Evolutionary conservation across 768 basidiomycete species (phyloP).

Genomic region (Scleroderma bovista): DNA sequence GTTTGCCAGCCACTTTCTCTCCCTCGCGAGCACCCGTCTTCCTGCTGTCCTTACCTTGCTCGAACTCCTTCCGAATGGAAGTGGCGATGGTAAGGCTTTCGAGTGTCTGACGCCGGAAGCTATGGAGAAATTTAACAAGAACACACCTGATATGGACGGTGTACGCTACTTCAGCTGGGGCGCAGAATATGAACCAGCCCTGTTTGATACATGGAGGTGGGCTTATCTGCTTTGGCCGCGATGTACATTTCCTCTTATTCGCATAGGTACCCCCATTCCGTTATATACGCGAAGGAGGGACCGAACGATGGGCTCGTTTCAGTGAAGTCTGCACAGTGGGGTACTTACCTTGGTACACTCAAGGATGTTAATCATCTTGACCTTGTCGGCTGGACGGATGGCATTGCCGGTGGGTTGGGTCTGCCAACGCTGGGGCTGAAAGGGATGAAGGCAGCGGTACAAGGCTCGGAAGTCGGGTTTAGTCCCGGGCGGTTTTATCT

Average conservation of each 20-base stretch:
- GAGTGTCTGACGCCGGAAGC: constrained; percentile 77
- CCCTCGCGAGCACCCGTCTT: constrained; percentile 60
- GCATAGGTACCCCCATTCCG: constrained; percentile 61
- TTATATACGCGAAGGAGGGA: constrained; percentile 83
- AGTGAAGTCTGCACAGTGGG: constrained; percentile 86
- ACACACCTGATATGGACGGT: constrained; percentile 70
- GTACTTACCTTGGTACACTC: constrained; percentile 92
- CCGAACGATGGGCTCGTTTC: constrained; percentile 94
- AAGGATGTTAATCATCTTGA: constrained; percentile 88
- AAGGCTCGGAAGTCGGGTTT: constrained; percentile 87
- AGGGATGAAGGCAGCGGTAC: constrained; percentile 86
- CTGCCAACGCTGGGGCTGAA: constrained; percentile 29
- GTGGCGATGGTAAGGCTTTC: constrained; percentile 94
- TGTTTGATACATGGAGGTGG: constrained; percentile 85
- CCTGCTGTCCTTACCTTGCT: constrained; percentile 69
- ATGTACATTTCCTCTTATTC: not conserved
- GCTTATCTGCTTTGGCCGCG: constrained; percentile 5
- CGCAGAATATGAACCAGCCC: constrained; percentile 79
- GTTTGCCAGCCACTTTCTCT: constrained; percentile 89
- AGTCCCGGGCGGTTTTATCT: constrained; percentile 90
- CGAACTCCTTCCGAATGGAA: constrained; percentile 83
- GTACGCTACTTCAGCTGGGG: constrained; percentile 96
- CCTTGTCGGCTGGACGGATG: constrained; percentile 82
- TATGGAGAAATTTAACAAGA: constrained; percentile 87
- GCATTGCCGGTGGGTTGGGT: constrained; percentile 22